These are phyloP conservation scores for Ophiocordyceps camponoti-leonardi DNA, from an alignment of 2,329 filamentous ascomycete species.

Conservation along the genomic window DNA sequence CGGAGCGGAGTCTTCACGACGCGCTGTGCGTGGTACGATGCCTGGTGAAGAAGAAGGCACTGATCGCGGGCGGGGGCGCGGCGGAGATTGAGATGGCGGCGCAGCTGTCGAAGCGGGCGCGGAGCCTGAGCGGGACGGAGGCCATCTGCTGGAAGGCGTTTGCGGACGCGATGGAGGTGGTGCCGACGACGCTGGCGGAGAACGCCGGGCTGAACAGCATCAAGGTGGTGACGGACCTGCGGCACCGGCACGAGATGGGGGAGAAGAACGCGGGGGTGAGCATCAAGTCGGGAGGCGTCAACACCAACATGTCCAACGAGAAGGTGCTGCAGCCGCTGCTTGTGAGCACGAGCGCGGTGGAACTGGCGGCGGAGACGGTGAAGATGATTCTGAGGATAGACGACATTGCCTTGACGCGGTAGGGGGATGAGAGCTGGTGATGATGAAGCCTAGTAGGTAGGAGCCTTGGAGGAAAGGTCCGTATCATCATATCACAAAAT, in stretches of 20 bases:
- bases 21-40: constrained; percentile 95
- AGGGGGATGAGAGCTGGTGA: constrained; percentile 10
- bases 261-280: constrained; percentile 94
- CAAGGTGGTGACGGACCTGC: constrained; percentile 91
- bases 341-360: constrained; percentile 93
- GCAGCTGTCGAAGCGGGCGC: constrained; percentile 64
- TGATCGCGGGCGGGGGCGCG: constrained; percentile 91
- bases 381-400: constrained; percentile 73
- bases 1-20: constrained; percentile 90
- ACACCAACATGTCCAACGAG: constrained; percentile 91
- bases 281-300: constrained; percentile 94
- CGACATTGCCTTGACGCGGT: constrained; percentile 47
- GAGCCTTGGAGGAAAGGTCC: no score
- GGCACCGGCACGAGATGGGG: constrained; percentile 85
- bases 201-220: constrained; percentile 97
- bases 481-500: no score
- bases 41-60: constrained; percentile 97
- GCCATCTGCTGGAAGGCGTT: constrained; percentile 99
- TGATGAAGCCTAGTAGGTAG: background rate
- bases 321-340: constrained; percentile 91
- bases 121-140: constrained; percentile 76
- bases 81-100: constrained; percentile 94
- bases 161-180: constrained; percentile 91
- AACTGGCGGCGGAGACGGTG: constrained; percentile 92
- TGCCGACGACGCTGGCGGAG: constrained; percentile 90